A percentile compares a stretch with the other conserved stretches of the same genome.
These are phyloP conservation scores for Inonotus obliquus DNA, from an alignment of 1,284 basidiomycete genomes.

Conservation along the genomic window DNA sequence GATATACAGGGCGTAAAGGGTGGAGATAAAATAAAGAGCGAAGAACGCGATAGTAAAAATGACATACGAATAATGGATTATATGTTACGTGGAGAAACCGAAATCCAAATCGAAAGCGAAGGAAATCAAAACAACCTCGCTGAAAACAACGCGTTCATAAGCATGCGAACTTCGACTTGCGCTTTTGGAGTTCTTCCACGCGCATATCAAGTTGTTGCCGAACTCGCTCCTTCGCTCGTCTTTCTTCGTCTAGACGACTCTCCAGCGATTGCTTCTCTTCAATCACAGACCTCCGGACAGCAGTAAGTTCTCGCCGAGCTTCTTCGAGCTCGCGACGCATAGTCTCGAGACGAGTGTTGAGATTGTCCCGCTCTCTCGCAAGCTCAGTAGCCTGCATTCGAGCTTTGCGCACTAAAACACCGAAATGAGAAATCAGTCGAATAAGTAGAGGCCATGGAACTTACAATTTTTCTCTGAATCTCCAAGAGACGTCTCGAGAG, in stretches of 20 bases:
- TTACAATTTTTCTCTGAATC: slow-evolving; percentile 88
- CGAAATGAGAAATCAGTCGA: slow-evolving; percentile 16
- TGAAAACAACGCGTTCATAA: slow-evolving; percentile 40
- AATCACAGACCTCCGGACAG: slow-evolving; percentile 71
- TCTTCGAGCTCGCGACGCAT: slow-evolving; percentile 69
- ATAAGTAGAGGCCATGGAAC: slow-evolving; percentile 29
- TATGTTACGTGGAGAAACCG: slow-evolving; percentile 5
- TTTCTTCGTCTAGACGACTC: slow-evolving; percentile 75
- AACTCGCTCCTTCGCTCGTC: slow-evolving; percentile 75
- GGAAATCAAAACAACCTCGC: slow-evolving; percentile 1
- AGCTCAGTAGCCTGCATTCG: slow-evolving; percentile 86
- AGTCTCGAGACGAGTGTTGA: slow-evolving; percentile 57
- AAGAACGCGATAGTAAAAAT: slow-evolving; percentile 14
- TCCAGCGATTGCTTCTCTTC: slow-evolving; percentile 84
- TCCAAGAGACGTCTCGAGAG: slow-evolving; percentile 77
- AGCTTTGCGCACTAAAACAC: slow-evolving; percentile 74
- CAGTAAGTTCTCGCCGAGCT: slow-evolving; percentile 72
- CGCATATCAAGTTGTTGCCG: slow-evolving; percentile 79
- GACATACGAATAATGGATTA: neutral
- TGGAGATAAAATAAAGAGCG: slow-evolving; percentile 15
- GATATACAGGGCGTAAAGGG: slow-evolving; percentile 3
- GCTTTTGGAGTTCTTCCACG: slow-evolving; percentile 76
- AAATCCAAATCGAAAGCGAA: slow-evolving; percentile 17
- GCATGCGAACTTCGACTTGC: slow-evolving; percentile 83
- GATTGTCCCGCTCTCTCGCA: slow-evolving; percentile 75